Percentiles rank a stretch among this genome's conserved stretches.
phyloP scores from a whole-genome alignment of 805 yeast genomes.

The Candida namnaoensis region DNA sequence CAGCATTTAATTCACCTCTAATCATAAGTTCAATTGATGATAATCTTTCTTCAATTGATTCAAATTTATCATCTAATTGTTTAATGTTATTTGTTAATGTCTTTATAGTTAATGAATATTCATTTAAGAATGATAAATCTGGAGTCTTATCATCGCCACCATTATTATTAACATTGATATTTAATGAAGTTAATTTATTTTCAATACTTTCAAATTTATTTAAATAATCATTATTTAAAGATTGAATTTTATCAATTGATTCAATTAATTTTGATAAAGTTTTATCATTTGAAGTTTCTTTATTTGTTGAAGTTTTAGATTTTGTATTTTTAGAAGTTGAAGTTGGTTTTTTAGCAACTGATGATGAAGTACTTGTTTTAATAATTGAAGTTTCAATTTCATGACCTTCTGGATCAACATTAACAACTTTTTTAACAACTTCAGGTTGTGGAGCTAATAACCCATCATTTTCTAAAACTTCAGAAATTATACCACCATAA shows the following conservation, averaged over 20 bases:
- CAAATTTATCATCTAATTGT: conserved; percentile 1
- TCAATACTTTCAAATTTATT: conserved; percentile 7
- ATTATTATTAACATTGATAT: background rate
- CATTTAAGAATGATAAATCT: conserved; percentile 11
- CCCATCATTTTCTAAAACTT: conserved; percentile 51
- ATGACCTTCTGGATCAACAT: conserved; percentile 23
- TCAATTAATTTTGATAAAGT: conserved; percentile 5
- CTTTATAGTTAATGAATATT: conserved; percentile 8
- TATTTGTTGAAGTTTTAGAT: conserved; percentile 11
- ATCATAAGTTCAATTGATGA: conserved; percentile 2
- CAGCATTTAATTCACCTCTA: conserved; percentile 1
- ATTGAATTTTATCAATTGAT: conserved; percentile 7
- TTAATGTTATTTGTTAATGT: conserved; percentile 1
- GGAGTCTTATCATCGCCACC: conserved; percentile 5
- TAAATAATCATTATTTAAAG: conserved; percentile 10
- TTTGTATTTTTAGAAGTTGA: too few species aligned
- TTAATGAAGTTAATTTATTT: conserved; percentile 7
- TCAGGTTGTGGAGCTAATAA: conserved; percentile 35
- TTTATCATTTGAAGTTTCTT: conserved; percentile 15
- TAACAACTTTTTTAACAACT: conserved; percentile 30
- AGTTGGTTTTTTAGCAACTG: conserved; percentile 7
- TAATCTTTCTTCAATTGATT: conserved; percentile 3
- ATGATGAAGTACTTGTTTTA: conserved; percentile 5
- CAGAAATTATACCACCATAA: conserved; percentile 43
- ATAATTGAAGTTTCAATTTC: conserved; percentile 18